A percentile compares a stretch with the other conserved stretches of the same genome.
Evolutionary conservation across 192 early-diverging fungal species (phyloP).

Genomic region (Umbelopsis sp.): DNA sequence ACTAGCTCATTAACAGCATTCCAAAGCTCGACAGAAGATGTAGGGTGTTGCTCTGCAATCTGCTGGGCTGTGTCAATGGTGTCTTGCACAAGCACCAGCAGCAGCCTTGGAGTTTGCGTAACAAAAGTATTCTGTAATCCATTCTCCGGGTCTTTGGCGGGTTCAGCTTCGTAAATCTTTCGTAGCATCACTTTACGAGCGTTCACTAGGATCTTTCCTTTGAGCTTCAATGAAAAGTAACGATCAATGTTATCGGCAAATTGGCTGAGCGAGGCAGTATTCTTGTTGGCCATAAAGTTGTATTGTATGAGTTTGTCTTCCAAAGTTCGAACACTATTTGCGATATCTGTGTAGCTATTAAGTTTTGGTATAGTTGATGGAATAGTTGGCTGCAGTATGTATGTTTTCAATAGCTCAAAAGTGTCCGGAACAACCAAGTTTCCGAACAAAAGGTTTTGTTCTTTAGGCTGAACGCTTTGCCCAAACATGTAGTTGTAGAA

Average conservation of each 20-base stretch:
- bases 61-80: constrained; percentile 22
- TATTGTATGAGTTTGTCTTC: constrained; percentile 4
- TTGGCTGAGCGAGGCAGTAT: constrained; percentile 26
- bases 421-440: constrained; percentile 21
- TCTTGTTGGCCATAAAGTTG: constrained; percentile 29
- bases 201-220: constrained; percentile 42
- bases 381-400: constrained; percentile 16
- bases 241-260: constrained; percentile 53
- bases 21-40: constrained; percentile 37
- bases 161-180: constrained; percentile 43
- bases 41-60: constrained; percentile 22
- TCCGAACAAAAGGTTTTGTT: constrained; percentile 22
- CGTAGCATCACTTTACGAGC: constrained; percentile 51
- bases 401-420: constrained; percentile 15
- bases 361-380: constrained; percentile 21
- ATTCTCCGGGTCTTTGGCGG: constrained; percentile 30
- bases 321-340: constrained; percentile 16
- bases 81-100: constrained; percentile 18
- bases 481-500: constrained; percentile 24
- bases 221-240: constrained; percentile 47
- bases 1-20: constrained; percentile 47
- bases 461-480: neutral
- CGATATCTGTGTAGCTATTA: constrained; percentile 5
- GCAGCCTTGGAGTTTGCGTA: constrained; percentile 35
- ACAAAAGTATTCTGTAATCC: constrained; percentile 21